A percentile compares a stretch with the other conserved stretches of the same genome.
Conservation (phyloP, 2,329 filamentous ascomycete genomes). For the Beauveria rudraprayagi region DNA sequence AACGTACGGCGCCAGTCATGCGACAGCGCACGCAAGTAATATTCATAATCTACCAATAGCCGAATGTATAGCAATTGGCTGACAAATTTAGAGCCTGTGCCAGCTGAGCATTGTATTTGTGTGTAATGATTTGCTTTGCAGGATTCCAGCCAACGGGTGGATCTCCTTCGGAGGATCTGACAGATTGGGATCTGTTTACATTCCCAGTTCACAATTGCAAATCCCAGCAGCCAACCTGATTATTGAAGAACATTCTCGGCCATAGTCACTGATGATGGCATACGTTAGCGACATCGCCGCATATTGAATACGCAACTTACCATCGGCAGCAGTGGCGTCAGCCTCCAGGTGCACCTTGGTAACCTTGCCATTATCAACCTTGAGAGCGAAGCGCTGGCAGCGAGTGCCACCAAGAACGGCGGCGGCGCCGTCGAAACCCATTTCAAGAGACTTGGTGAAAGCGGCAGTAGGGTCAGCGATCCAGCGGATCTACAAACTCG, state of each 20-base stretch:
- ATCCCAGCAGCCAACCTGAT: not conserved
- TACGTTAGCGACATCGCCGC: not conserved
- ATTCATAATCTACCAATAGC: not conserved
- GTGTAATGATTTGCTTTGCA: not conserved
- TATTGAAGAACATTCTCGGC: constrained; percentile 42
- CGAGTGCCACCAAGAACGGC: constrained; percentile 75
- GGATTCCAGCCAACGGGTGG: not conserved
- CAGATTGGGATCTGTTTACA: not conserved
- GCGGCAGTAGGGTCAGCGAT: constrained; percentile 70
- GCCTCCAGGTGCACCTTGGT: constrained; percentile 75
- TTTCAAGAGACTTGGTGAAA: constrained; percentile 77
- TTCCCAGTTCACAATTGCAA: not conserved
- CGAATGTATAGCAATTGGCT: not conserved
- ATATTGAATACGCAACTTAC: constrained; percentile 35
- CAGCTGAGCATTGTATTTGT: not conserved
- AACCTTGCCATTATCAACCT: constrained; percentile 79
- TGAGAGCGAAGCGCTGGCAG: constrained; percentile 80
- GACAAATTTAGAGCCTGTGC: not conserved
- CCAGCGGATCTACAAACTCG: constrained; percentile 65
- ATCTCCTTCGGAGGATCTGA: not conserved
- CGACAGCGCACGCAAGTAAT: not conserved
- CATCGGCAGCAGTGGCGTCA: constrained; percentile 75
- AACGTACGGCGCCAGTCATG: not conserved
- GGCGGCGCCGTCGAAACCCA: constrained; percentile 65
- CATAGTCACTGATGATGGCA: constrained; percentile 36